phyloP scores from a whole-genome alignment of 345 rosid genomes.

The Syzygium aromaticum region DNA sequence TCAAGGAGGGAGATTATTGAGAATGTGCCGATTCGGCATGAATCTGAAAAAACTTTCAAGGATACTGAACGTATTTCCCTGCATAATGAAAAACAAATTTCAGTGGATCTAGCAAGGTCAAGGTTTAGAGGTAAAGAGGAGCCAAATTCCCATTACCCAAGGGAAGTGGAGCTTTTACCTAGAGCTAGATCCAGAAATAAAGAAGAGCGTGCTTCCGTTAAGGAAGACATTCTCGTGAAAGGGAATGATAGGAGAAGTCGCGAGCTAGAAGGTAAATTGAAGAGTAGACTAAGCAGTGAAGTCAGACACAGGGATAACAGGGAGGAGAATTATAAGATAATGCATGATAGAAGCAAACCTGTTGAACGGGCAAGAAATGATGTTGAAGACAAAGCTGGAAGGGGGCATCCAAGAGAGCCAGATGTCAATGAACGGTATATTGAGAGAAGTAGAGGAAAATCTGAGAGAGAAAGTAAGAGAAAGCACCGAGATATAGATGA shows the following conservation, averaged over 20 bases:
- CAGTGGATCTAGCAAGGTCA: constrained; percentile 20
- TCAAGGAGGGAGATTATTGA: constrained; percentile 12
- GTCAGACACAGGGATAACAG: constrained; percentile 1
- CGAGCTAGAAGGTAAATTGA: constrained; percentile 30
- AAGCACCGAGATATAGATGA: constrained; percentile 37
- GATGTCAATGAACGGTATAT: constrained; percentile 25
- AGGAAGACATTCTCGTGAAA: constrained; percentile 7
- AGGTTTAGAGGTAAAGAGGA: constrained; percentile 16
- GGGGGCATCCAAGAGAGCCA: constrained; percentile 40
- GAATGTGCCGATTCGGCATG: constrained; percentile 20
- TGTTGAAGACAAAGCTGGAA: constrained; percentile 26
- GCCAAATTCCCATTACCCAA: constrained; percentile 1
- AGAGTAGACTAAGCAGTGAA: constrained; percentile 26
- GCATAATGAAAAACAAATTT: constrained; percentile 11
- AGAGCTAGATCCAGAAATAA: constrained; percentile 1
- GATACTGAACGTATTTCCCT: constrained; percentile 18
- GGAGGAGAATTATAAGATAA: constrained; percentile 12
- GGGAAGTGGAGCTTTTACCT: neutral
- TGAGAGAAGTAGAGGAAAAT: constrained; percentile 25
- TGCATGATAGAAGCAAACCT: constrained; percentile 21
- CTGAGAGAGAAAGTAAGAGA: constrained; percentile 40
- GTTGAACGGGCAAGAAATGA: constrained; percentile 16
- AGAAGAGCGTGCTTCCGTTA: constrained; percentile 8
- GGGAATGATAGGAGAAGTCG: constrained; percentile 10
- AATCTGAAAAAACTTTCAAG: constrained; percentile 17